Evolutionary conservation across 2,329 filamentous ascomycete genomes (phyloP).

Genomic region (Alternaria gansuensis): DNA sequence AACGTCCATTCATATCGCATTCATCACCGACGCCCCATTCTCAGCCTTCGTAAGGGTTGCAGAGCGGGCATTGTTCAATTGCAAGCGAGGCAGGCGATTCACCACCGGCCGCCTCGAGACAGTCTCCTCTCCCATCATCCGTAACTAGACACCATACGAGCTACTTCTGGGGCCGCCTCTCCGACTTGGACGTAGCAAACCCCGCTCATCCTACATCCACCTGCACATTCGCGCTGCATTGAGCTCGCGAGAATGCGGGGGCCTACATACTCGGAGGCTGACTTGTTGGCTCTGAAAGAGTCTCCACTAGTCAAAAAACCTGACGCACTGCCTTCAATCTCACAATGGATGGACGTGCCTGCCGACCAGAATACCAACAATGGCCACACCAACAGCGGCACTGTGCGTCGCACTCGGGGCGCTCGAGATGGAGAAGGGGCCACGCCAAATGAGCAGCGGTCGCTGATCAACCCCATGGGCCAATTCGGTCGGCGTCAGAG

Average conservation of each 20-base stretch:
- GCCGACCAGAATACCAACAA: constrained; percentile 40
- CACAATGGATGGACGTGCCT: constrained; percentile 93
- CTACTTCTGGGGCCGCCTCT: constrained; percentile 9
- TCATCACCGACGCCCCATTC: constrained; percentile 25
- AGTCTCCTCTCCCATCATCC: constrained; percentile 23
- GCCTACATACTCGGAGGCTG: constrained; percentile 73
- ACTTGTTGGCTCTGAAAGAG: constrained; percentile 76
- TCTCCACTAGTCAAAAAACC: constrained; percentile 88
- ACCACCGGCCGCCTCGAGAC: constrained; percentile 30
- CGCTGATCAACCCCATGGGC: constrained; percentile 50
- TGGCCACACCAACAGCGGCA: constrained; percentile 37
- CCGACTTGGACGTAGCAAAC: constrained; percentile 13
- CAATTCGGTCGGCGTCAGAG: constrained; percentile 47
- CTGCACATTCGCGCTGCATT: constrained; percentile 19
- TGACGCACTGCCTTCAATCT: constrained; percentile 77
- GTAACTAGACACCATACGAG: constrained; percentile 16
- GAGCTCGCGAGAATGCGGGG: constrained; percentile 41
- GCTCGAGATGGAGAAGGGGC: constrained; percentile 41
- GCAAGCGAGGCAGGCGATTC: constrained; percentile 31
- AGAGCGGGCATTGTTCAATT: constrained; percentile 27
- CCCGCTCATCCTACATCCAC: constrained; percentile 29
- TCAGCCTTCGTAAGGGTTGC: constrained; percentile 21
- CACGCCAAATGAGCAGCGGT: constrained; percentile 40
- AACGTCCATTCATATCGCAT: constrained; percentile 11
- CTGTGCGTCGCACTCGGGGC: constrained; percentile 37